Base-by-base conservation (phyloP, 2,329 filamentous ascomycete genomes). In the Ophiostoma populinum region DNA sequence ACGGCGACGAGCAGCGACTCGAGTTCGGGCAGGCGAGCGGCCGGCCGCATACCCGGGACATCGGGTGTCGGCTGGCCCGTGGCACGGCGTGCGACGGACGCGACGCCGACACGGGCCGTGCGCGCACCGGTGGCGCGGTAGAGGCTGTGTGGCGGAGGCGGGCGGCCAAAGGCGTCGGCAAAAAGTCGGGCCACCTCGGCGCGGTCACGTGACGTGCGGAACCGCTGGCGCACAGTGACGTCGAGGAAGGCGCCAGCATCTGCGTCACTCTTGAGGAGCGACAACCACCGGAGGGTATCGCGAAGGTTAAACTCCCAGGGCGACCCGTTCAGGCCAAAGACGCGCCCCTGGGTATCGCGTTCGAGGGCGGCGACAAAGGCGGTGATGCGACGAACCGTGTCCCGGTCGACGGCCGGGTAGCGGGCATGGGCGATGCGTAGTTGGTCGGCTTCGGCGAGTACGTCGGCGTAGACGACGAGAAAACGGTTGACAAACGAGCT, bases 401-500 rank as follows among this genome's bases (percentile, higher is more conserved):
- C 57, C 0, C 57, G 46, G 1, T 69, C 54, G 16, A 86, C 65
- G 1, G 57, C 51, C 0, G 82, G 75, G 49, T 82, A 94, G 41
- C 80, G 73, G 45, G 78, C 79, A 18, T 67, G 63, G 31, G 85
- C 92, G 43, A 98, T 95, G 31, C 79, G 61, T 40, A 77, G 67
- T 40, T 98, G 57, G 58, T 98, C 90, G 21, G 81, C 68, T 18
- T 78, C 65, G 12, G 69, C 78, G 51, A 98, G 90, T 5, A 85
- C 70, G 49, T 98, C 90, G 39, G 90, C 85, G 55, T 95, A 95
- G 0, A 98, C 92, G 13, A 98, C 87, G 24, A 92, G 90, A 53
- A 98, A 98, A 30, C 92, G 80, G 53, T 98, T 95, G 42, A 98
- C 90, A 49, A 98, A 98, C 1, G 90, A 95, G 38, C 80, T 80